Base-by-base conservation (phyloP, 139 green algal genomes). In the Pleodorina starrii region DNA sequence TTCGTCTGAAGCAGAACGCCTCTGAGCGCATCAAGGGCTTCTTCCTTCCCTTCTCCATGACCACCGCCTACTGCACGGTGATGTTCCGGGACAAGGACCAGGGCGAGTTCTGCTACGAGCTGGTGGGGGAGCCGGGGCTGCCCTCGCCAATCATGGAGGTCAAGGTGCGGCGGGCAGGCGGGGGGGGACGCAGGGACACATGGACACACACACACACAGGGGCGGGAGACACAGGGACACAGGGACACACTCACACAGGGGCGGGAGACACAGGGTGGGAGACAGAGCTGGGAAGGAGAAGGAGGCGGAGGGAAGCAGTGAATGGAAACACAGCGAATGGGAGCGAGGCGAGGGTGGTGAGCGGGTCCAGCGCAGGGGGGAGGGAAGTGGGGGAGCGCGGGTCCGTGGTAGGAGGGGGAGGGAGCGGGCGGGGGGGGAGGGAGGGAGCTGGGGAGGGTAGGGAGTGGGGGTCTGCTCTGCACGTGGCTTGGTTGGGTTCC, bases 41-140 rank as follows among this genome's bases (percentile, higher is more conserved):
- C 59, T 98, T 95, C 93, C 93, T 98, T 44, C 96, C 96, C 35
- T 98, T 97, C 87, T 85, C 72, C 25, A 77, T 94, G 71, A 93
- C 90, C 51, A 91, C 90, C 0, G 92, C 96, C 82, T 90, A 90
- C 81, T 94, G 89, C 91, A 93, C 92, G 23, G 85, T 97, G 14
- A 36, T 95, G 42, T 93, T 97, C 85, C 82, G 57, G 78, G 87
- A 91, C 81, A 90, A 91, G 86, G 81, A 91, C 9, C 78, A 80
- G 92, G 95, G 75, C 50, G 88, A 95, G 89, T 97, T 97, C 83
- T 83, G 78, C 25, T 96, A 96, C 75, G 94, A 96, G 93, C 88
- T 97, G 48, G 83, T 91, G 59, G 95, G 94, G 12, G 88, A 94
- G 82, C 89, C 93, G 14, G 63, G 86, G 46, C 92, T 93, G 50